Conservation (phyloP, 2,329 filamentous ascomycete species). For the Sporothrix globosa region DNA sequence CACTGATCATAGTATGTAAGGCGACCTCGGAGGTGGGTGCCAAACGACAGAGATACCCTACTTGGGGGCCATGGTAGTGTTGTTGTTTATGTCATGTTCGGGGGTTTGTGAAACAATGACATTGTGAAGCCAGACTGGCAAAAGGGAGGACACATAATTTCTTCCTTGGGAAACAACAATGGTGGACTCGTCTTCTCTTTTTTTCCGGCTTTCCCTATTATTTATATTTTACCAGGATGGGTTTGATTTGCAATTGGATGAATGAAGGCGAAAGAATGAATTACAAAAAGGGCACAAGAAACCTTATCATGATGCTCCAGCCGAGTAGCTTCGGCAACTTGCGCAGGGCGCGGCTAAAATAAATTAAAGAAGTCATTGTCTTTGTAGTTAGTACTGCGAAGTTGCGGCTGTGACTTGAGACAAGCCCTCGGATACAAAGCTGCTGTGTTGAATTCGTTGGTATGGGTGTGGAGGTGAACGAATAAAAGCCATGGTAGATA, state of each 20-base stretch:
- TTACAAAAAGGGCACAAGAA: not conserved
- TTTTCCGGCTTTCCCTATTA: too few species aligned
- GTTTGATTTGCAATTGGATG: too few species aligned
- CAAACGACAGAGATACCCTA: not conserved
- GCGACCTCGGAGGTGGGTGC: not conserved
- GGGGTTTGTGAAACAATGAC: not conserved
- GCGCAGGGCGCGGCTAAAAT: constrained; percentile 11
- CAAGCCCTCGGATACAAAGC: not conserved
- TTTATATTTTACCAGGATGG: too few species aligned
- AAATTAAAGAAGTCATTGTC: not conserved
- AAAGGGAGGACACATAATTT: too few species aligned
- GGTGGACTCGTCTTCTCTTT: too few species aligned
- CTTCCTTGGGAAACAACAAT: too few species aligned
- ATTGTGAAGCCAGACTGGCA: not conserved
- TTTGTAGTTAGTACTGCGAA: not conserved
- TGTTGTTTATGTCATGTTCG: not conserved
- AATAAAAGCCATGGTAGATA: not conserved
- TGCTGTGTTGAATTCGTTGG: not conserved
- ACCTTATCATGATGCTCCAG: not conserved
- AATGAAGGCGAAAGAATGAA: not conserved
- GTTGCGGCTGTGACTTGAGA: too few species aligned
- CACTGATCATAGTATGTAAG: not conserved
- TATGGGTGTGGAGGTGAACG: constrained; percentile 4
- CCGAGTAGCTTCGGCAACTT: not conserved
- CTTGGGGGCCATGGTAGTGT: not conserved